Percentiles rank a stretch among this genome's conserved stretches.
phyloP scores from a whole-genome alignment of 306 rosid genomes.

The Pterocarpus santalinus region DNA sequence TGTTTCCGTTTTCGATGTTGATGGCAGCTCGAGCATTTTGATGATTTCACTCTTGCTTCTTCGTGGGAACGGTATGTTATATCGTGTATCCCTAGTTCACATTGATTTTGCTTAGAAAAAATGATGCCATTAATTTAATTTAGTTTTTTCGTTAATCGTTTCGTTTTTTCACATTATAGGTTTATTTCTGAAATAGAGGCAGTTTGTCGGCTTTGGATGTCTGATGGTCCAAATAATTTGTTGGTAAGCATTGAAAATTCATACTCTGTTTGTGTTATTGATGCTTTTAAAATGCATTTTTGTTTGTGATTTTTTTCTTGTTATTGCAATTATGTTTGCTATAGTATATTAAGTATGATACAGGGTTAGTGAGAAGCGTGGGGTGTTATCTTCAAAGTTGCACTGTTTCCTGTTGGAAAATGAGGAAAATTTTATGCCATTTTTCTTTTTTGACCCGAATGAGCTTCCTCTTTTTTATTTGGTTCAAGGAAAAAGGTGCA shows the following conservation, averaged over 20 bases:
- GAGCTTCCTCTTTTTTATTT: conserved; percentile 13
- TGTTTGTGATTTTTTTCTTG: not conserved
- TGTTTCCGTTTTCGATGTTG: not conserved
- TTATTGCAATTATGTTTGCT: conserved; percentile 30
- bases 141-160: not conserved
- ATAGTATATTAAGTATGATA: conserved; percentile 16
- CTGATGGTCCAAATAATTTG: conserved; percentile 84
- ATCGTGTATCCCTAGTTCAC: conserved; percentile 9
- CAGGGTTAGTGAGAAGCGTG: conserved; percentile 9
- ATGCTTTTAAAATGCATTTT: conserved; percentile 17
- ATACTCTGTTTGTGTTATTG: not conserved
- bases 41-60: conserved; percentile 96
- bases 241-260: conserved; percentile 63
- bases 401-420: not conserved
- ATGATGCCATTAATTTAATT: conserved; percentile 7
- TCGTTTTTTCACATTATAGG: conserved; percentile 53
- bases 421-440: not conserved
- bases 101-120: conserved; percentile 15
- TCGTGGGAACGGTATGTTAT: conserved; percentile 88
- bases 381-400: not conserved
- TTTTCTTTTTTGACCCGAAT: conserved; percentile 37
- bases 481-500: conserved; percentile 77
- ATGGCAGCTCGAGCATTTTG: conserved; percentile 91
- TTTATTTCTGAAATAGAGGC: conserved; percentile 96
- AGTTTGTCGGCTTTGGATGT: conserved; percentile 86